Conservation (phyloP, 148 eudicot species). For the Vaccinium myrtillus region DNA sequence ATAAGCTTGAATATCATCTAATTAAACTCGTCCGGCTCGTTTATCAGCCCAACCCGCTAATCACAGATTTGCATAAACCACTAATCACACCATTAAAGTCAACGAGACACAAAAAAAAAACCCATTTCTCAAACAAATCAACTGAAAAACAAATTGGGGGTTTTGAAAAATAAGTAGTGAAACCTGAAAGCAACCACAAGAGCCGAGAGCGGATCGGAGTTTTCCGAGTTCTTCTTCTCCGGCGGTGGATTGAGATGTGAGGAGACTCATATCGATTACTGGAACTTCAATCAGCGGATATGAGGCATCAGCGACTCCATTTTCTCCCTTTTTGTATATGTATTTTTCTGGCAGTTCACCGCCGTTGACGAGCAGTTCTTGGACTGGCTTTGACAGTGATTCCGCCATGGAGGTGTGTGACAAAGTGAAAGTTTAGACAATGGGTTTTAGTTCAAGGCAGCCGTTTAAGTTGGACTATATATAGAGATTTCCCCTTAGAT, state of each 20-base stretch:
- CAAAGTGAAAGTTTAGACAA: not conserved
- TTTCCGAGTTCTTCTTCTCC: slow-evolving; percentile 32
- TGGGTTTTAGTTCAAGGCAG: too few relatives aligned
- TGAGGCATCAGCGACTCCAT: slow-evolving; percentile 3
- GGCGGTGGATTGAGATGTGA: slow-evolving; percentile 26
- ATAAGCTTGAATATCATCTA: not conserved
- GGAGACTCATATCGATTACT: slow-evolving; percentile 38
- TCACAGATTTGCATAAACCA: not conserved
- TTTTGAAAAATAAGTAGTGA: not conserved
- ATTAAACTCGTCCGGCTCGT: not conserved
- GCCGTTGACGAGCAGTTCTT: slow-evolving; percentile 22
- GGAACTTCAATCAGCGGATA: slow-evolving; percentile 26
- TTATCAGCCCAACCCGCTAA: not conserved
- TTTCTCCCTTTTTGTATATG: slow-evolving; percentile 21
- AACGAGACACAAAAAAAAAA: not conserved
- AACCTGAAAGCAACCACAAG: slow-evolving; percentile 63
- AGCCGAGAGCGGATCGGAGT: slow-evolving; percentile 44
- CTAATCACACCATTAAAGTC: not conserved
- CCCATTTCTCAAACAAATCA: not conserved
- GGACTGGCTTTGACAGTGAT: slow-evolving; percentile 32
- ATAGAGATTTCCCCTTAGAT: too few relatives aligned
- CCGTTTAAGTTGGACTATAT: too few relatives aligned
- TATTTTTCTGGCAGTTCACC: slow-evolving; percentile 35
- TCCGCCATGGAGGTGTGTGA: slow-evolving; percentile 4
- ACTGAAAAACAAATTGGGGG: not conserved